Evolutionary conservation across 148 eudicot species (phyloP), one percentile per base, ranked within the genome.

Genomic region (Rhododendron henanense): DNA sequence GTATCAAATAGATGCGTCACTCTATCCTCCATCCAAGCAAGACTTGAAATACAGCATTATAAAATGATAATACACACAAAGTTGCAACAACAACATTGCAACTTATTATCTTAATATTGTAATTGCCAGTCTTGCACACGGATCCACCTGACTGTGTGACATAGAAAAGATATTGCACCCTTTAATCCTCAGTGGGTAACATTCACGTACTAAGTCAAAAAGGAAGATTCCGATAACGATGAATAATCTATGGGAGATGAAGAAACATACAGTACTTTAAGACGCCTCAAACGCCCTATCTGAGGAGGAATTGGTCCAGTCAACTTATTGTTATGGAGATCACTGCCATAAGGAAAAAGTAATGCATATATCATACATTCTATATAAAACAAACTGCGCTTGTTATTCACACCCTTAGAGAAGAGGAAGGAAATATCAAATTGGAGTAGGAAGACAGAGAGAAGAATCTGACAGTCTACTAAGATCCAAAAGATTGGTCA

Each of bases 241-340:
- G 8, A 85, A 3, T 9, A 79, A 69, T 50, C 55, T 48, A 39
- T 19, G 67, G 41, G 48, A 79, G 63, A 61, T 53, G 53, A 79
- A 78, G 84, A 76, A 80, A 47, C 47, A 18, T 92, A 92, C 94
- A 92, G 91, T 86, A 90, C 88, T 87, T 89, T 92, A 57, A 92
- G 94, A 61, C 82, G 92, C 92, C 79, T 92, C 92, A 92, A 85
- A 59, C 98, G 93, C 83, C 96, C 98, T 86, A 97, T 97, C 87
- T 97, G 99, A 81, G 99, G 92, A 59, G 99, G 99, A 88, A 97
- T 92, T 85, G 98, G 99, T 78, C 98, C 99, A 2, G 96, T 97
- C 89, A 97, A 79, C 92, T 97, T 97, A 88, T 97, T 97, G 90
- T 95, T 97, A 85, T 95, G 99, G 18, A 97, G 93, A 89, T 97